These are phyloP conservation scores for Irpex sp. DNA, from an alignment of 1,284 basidiomycete genomes.

Conservation along the genomic window DNA sequence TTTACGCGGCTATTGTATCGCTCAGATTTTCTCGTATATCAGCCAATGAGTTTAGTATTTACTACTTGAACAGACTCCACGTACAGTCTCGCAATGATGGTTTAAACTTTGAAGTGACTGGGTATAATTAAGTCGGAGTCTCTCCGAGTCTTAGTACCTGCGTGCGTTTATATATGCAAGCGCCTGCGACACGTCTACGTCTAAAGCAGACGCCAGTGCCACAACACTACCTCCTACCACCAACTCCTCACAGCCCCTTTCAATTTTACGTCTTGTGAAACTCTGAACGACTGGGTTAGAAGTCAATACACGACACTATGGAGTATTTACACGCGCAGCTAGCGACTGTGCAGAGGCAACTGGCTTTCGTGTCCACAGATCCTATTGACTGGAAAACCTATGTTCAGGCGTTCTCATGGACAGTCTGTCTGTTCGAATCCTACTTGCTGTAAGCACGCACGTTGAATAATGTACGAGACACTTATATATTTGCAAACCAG, in stretches of 20 bases:
- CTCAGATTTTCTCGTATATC: too few species aligned
- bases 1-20: too few species aligned
- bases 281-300: background rate
- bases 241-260: background rate
- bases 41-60: too few species aligned
- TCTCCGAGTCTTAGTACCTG: too few species aligned
- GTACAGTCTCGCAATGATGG: too few species aligned
- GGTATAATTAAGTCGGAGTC: too few species aligned
- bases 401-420: constrained; percentile 77
- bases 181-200: background rate
- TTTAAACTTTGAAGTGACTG: too few species aligned
- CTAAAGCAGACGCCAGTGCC: background rate
- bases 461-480: background rate
- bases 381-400: constrained; percentile 44
- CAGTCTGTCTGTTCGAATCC: constrained; percentile 85
- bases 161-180: too few species aligned
- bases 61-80: too few species aligned
- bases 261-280: background rate
- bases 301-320: constrained; percentile 20
- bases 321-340: constrained; percentile 48
- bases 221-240: background rate
- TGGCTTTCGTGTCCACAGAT: constrained; percentile 44
- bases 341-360: constrained; percentile 55
- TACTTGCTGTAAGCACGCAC: constrained; percentile 74
- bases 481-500: constrained; percentile 42